Evolutionary conservation across 179 eudicot species (phyloP).

Genomic region (Gypsophila paniculata): DNA sequence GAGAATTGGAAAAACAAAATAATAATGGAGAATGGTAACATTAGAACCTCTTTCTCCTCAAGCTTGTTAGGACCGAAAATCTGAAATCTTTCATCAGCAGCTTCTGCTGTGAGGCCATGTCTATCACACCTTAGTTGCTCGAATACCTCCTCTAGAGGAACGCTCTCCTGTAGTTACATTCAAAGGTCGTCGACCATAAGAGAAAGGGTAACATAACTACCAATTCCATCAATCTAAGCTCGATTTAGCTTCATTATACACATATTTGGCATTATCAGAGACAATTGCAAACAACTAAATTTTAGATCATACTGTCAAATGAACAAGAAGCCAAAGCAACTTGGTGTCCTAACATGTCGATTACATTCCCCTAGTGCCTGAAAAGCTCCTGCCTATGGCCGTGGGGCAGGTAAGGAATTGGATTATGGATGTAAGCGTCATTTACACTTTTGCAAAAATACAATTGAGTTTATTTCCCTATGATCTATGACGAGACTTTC

Average conservation of each 20-base stretch:
- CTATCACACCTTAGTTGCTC: slow-evolving; percentile 62
- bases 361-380: not conserved
- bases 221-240: not conserved
- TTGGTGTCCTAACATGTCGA: not conserved
- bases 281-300: not conserved
- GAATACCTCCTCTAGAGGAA: slow-evolving; percentile 68
- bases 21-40: not conserved
- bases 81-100: slow-evolving; percentile 53
- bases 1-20: not conserved
- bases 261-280: not conserved
- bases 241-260: not conserved
- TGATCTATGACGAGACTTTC: not conserved
- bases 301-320: not conserved
- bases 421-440: not conserved
- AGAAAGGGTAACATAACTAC: slow-evolving; percentile 10
- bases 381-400: too few species aligned
- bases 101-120: slow-evolving; percentile 53
- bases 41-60: slow-evolving; percentile 74
- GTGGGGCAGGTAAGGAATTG: not conserved
- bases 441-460: not conserved
- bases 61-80: slow-evolving; percentile 83
- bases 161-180: slow-evolving; percentile 50
- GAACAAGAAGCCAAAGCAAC: not conserved
- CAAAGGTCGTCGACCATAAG: not conserved
- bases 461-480: not conserved